phyloP scores from a whole-genome alignment of 805 yeast genomes.

The Kazachstania kunashirensis region DNA sequence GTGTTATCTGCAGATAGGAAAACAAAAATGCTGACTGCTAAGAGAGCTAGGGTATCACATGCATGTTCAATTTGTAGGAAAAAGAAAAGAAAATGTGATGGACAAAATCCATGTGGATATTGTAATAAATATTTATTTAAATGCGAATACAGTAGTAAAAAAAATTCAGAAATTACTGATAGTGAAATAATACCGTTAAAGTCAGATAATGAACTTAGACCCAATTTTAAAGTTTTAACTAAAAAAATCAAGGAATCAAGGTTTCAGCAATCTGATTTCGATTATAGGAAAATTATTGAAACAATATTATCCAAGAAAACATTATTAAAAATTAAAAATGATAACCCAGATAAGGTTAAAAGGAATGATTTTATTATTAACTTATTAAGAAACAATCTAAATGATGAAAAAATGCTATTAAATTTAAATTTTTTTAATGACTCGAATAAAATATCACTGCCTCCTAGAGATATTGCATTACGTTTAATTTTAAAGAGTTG shows the following conservation, averaged over 20 bases:
- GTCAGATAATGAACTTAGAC: neutral
- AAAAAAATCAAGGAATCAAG: neutral
- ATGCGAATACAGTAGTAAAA: constrained; percentile 5
- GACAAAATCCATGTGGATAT: constrained; percentile 66
- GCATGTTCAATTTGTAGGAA: constrained; percentile 71
- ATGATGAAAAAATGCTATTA: neutral
- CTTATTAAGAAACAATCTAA: constrained; percentile 1
- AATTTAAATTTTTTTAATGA: neutral
- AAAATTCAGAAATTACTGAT: neutral
- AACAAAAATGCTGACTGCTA: constrained; percentile 23
- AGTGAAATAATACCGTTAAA: neutral
- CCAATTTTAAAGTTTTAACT: neutral
- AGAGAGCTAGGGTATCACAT: constrained; percentile 56
- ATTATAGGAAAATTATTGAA: constrained; percentile 6
- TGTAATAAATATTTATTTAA: constrained; percentile 20
- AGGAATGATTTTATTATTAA: constrained; percentile 4
- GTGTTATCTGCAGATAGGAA: constrained; percentile 19
- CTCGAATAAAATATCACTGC: constrained; percentile 32
- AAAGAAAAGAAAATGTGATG: constrained; percentile 74
- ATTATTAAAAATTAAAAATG: constrained; percentile 2
- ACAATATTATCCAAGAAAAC: constrained; percentile 4
- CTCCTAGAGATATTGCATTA: constrained; percentile 64
- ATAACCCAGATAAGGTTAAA: constrained; percentile 1
- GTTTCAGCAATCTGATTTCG: neutral
- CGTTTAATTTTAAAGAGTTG: constrained; percentile 67